Evolutionary conservation across 2,329 filamentous ascomycete species (phyloP).

Genomic region (Metarhizium sp.): DNA sequence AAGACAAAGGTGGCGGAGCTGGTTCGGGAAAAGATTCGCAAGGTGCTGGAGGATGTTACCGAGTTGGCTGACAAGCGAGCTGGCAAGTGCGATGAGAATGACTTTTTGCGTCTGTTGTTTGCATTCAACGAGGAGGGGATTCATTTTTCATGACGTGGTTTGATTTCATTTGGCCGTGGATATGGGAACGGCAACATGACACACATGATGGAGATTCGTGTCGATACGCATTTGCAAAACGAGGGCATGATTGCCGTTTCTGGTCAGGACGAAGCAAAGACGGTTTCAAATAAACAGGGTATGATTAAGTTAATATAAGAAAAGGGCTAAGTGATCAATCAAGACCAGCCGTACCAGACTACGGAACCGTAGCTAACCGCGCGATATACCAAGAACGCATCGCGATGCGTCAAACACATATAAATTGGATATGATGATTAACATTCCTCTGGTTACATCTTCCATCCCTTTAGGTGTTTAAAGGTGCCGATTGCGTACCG

Average conservation of each 20-base stretch:
- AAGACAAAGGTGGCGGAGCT: slow-evolving; percentile 73
- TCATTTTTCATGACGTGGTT: slow-evolving; percentile 60
- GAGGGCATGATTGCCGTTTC: slow-evolving; percentile 1
- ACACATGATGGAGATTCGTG: not conserved
- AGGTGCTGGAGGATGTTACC: slow-evolving; percentile 74
- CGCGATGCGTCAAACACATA: too few species aligned
- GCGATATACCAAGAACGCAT: too few species aligned
- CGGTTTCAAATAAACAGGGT: too few species aligned
- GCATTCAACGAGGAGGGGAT: slow-evolving; percentile 90
- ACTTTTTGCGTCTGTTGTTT: slow-evolving; percentile 71
- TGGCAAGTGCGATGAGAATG: slow-evolving; percentile 83
- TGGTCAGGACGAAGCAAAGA: not conserved
- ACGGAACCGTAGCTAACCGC: too few species aligned
- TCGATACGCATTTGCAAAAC: not conserved
- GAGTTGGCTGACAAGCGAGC: slow-evolving; percentile 72
- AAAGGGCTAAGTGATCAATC: too few species aligned
- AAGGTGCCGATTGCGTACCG: too few species aligned
- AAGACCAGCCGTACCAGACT: too few species aligned
- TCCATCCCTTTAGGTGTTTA: not conserved
- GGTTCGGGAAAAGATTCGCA: slow-evolving; percentile 78
- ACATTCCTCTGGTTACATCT: not conserved
- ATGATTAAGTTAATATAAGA: too few species aligned
- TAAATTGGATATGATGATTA: not conserved
- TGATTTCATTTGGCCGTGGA: not conserved
- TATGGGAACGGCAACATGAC: not conserved